phyloP scores from a whole-genome alignment of 345 rosid species.

The Eucalyptus albens region DNA sequence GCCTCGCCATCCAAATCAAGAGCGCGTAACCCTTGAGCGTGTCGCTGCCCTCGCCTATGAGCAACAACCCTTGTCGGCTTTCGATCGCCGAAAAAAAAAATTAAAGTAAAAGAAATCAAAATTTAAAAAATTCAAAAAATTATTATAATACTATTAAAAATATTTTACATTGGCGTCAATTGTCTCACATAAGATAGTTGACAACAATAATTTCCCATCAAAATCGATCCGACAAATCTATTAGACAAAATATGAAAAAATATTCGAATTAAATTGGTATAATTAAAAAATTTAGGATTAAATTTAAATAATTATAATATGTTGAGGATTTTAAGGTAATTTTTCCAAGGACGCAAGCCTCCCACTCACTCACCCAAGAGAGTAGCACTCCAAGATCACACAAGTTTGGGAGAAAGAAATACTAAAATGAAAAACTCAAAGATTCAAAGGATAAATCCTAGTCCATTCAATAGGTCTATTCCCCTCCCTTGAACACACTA shows the following conservation, averaged over 20 bases:
- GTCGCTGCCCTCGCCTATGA: accelerated
- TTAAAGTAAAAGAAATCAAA: no score
- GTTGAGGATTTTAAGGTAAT: neutral
- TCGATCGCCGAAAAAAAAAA: no score
- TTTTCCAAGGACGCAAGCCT: neutral
- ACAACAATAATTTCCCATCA: neutral
- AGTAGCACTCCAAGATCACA: neutral
- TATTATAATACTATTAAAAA: neutral
- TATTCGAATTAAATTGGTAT: neutral
- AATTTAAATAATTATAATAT: neutral
- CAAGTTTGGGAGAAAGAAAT: neutral
- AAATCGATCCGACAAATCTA: neutral
- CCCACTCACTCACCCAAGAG: neutral
- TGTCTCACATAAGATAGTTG: neutral
- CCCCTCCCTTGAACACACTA: neutral
- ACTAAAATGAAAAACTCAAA: neutral
- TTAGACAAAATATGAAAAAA: neutral
- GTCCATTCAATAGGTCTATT: neutral
- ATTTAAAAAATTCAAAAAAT: no score
- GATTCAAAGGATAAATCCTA: neutral
- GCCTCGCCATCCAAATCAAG: neutral
- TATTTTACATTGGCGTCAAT: accelerated
- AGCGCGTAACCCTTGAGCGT: accelerated
- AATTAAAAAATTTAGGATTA: neutral
- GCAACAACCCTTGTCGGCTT: neutral